phyloP scores from a whole-genome alignment of 2,329 filamentous ascomycete species.

The Hymenoscyphus occultus region DNA sequence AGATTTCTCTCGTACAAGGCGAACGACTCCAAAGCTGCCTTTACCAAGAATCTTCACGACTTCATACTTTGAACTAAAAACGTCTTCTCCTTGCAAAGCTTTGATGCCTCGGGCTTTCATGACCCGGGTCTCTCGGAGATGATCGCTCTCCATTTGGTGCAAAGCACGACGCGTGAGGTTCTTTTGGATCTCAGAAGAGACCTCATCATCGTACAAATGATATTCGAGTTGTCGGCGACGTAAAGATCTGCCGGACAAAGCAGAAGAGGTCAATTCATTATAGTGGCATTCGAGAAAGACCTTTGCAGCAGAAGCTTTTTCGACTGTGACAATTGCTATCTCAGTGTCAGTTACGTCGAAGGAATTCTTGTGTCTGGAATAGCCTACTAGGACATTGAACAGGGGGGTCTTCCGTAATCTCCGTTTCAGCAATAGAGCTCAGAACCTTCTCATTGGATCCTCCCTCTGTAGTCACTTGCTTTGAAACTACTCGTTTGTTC shows the following conservation, averaged over 20 bases:
- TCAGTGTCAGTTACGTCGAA: not conserved
- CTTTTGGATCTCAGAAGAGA: constrained; percentile 47
- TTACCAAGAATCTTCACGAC: constrained; percentile 80
- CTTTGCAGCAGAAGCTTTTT: constrained; percentile 76
- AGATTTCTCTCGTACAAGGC: constrained; percentile 69
- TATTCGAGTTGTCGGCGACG: constrained; percentile 62
- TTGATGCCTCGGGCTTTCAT: constrained; percentile 59
- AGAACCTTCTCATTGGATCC: constrained; percentile 28
- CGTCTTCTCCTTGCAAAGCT: constrained; percentile 42
- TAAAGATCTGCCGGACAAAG: constrained; percentile 55
- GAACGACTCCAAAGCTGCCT: constrained; percentile 91
- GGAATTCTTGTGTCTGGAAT: not conserved
- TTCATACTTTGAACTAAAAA: constrained; percentile 67
- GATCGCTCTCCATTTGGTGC: constrained; percentile 64
- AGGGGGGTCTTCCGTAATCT: constrained; percentile 25
- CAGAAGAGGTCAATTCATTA: constrained; percentile 60
- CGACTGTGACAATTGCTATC: constrained; percentile 56
- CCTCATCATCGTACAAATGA: constrained; percentile 53
- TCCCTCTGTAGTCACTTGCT: constrained; percentile 21
- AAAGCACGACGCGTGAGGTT: constrained; percentile 55
- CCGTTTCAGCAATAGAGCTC: constrained; percentile 32
- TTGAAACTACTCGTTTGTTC: constrained; percentile 27
- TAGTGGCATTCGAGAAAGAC: constrained; percentile 84
- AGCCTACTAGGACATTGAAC: constrained; percentile 29
- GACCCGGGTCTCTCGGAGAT: constrained; percentile 70